phyloP scores from a whole-genome alignment of 1,284 basidiomycete genomes.

The Leccinum idahoense region DNA sequence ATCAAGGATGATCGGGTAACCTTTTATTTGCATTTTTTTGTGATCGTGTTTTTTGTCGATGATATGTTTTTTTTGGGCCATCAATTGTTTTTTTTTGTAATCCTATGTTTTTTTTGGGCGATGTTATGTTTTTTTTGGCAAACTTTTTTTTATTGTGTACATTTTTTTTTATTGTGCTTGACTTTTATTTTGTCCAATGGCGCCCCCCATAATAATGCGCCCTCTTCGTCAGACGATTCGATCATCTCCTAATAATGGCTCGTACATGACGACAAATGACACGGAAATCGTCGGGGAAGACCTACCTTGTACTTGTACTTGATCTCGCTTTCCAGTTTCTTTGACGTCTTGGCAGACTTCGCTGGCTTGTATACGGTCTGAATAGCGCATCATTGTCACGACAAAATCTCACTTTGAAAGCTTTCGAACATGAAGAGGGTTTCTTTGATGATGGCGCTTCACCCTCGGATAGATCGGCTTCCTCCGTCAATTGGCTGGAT shows the following conservation, averaged over 20 bases:
- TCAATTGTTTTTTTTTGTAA: no score
- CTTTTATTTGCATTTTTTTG: no score
- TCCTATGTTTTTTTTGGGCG: no score
- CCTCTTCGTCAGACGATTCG: conserved; percentile 25
- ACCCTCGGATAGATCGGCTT: conserved; percentile 1
- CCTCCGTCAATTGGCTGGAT: conserved; percentile 36
- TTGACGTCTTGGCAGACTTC: conserved; percentile 11
- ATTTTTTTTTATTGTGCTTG: no score
- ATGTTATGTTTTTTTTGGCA: no score
- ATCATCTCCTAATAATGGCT: conserved; percentile 19
- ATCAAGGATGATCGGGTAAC: no score
- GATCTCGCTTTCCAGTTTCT: conserved; percentile 17
- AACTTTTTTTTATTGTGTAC: no score
- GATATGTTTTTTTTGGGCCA: no score
- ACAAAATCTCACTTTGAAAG: conserved; percentile 10
- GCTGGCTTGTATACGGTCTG: conserved; percentile 3
- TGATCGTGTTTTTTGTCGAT: no score
- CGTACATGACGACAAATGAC: background rate
- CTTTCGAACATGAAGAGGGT: conserved; percentile 4
- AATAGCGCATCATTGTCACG: background rate
- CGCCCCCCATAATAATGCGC: conserved; percentile 4
- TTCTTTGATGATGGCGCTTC: conserved; percentile 11
- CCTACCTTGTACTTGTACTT: conserved; percentile 24
- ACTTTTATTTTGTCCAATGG: no score
- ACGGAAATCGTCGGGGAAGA: background rate